Evolutionary conservation across 495 filamentous ascomycete genomes (phyloP).

Genomic region (Aspergillus wentii): DNA sequence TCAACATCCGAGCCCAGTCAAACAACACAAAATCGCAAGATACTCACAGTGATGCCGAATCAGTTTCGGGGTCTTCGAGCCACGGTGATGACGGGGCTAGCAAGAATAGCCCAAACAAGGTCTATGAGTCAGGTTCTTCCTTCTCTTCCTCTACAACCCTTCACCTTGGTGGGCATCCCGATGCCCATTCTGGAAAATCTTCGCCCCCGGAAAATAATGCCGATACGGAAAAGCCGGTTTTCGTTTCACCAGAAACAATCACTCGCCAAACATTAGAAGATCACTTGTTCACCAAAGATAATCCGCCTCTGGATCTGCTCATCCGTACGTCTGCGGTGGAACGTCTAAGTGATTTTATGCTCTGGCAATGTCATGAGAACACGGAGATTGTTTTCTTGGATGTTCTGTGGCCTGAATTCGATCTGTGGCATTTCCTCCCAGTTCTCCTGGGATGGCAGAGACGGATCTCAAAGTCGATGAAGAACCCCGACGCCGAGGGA

Average conservation of each 20-base stretch:
- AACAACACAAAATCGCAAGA: conserved; percentile 37
- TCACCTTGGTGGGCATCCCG: conserved; percentile 28
- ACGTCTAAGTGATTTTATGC: conserved; percentile 92
- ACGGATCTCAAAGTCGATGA: conserved; percentile 45
- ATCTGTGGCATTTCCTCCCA: conserved; percentile 89
- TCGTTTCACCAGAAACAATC: conserved; percentile 76
- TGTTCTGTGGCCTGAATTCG: conserved; percentile 94
- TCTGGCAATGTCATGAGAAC: conserved; percentile 93
- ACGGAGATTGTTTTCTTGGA: conserved; percentile 90
- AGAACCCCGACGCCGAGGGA: conserved; percentile 39
- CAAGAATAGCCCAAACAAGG: conserved; percentile 20
- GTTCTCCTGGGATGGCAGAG: conserved; percentile 91
- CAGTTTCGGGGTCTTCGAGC: conserved; percentile 27
- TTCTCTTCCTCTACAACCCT: conserved; percentile 52
- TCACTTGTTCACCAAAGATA: conserved; percentile 78
- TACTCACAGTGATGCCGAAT: conserved; percentile 32
- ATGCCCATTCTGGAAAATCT: conserved; percentile 22
- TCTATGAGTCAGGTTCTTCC: conserved; percentile 54
- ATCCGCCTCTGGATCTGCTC: conserved; percentile 84
- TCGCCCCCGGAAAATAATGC: conserved; percentile 14
- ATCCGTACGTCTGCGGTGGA: conserved; percentile 89
- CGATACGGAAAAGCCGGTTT: conserved; percentile 21
- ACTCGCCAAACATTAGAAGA: conserved; percentile 69
- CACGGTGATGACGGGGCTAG: conserved; percentile 29
- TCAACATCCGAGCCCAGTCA: conserved; percentile 65